phyloP scores from a whole-genome alignment of 2,329 filamentous ascomycete species.

The Talaromyces sp. region DNA sequence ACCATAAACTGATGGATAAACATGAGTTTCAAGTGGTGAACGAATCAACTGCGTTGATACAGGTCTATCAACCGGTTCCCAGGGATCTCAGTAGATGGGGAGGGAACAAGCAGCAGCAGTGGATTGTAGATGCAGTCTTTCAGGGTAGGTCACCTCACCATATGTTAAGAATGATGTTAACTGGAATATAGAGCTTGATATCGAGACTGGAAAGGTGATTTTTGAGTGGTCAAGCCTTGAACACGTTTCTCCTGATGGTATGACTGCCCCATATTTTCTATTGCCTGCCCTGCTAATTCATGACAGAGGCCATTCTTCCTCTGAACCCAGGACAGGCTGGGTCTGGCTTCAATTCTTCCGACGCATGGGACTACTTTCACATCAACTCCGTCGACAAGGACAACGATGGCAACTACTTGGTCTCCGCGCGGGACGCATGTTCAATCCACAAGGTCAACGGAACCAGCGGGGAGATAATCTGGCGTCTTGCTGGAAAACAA shows the following conservation, averaged over 20 bases:
- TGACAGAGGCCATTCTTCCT: background rate
- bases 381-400: conserved; percentile 41
- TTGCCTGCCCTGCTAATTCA: background rate
- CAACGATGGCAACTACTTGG: conserved; percentile 39
- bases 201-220: conserved; percentile 49
- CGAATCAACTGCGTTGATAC: conserved; percentile 48
- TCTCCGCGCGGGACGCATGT: conserved; percentile 43
- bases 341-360: conserved; percentile 34
- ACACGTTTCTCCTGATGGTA: conserved; percentile 48
- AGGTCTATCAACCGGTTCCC: conserved; percentile 42
- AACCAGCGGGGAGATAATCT: conserved; percentile 42
- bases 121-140: conserved; percentile 51
- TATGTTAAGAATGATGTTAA: background rate
- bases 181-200: conserved; percentile 33
- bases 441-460: conserved; percentile 45
- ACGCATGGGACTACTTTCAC: conserved; percentile 48
- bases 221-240: conserved; percentile 57
- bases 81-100: conserved; percentile 42
- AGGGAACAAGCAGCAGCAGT: conserved; percentile 44
- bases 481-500: conserved; percentile 40
- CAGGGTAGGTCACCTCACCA: conserved; percentile 36
- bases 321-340: conserved; percentile 43
- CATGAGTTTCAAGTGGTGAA: conserved; percentile 53
- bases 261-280: conserved; percentile 17
- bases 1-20: conserved; percentile 46